Base-by-base conservation (phyloP, 1,284 basidiomycete species). In the Leucoagaricus sp. region DNA sequence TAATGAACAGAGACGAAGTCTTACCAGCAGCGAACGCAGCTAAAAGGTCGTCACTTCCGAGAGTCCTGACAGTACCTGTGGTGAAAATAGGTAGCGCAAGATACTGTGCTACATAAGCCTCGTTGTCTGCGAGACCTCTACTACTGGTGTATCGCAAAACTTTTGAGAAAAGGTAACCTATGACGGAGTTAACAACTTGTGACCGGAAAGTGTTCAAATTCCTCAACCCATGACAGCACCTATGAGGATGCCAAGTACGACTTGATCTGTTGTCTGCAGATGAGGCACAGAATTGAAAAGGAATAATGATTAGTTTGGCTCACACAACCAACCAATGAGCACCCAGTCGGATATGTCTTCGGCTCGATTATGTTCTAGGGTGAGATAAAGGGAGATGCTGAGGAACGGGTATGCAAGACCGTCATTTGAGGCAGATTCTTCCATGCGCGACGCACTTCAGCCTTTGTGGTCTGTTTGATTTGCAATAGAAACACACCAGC, bases 391-490 rank as follows among this genome's bases (percentile, higher is more conserved):
- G 1, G 96, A 86, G 52, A 98, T 84, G 60, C 87, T 83, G 47
- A 98, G 78, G 69, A 98, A 98, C 0, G 96, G 96, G 71, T 96
- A 98, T 1, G 96, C 96, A 5, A 93, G 80, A 2, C 93, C 93
- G 64, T 78, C 78, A 58, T 80, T 80, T 25, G 91, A 85, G 0
- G 95, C 95, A n/a, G n/a, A n/a, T n/a, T n/a, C n/a, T n/a, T n/a
- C n/a, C n/a, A n/a, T n/a, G n/a, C n/a, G n/a, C n/a, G n/a, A n/a
- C n/a, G n/a, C n/a, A n/a, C n/a, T n/a, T n/a, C n/a, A 5, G 92
- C 93, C 73, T 98, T 96, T 1, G 7, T 10, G 26, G 25, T 31
- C 7, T 17, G 7, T 40, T 19, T 6, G 31, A 19, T 15, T 5
- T 2, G 5, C 10, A 23, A 49, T 2, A 31, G 23, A 36, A 28